These are phyloP conservation scores for Camelina hispida DNA, from an alignment of 345 rosid genomes.

Conservation along the genomic window DNA sequence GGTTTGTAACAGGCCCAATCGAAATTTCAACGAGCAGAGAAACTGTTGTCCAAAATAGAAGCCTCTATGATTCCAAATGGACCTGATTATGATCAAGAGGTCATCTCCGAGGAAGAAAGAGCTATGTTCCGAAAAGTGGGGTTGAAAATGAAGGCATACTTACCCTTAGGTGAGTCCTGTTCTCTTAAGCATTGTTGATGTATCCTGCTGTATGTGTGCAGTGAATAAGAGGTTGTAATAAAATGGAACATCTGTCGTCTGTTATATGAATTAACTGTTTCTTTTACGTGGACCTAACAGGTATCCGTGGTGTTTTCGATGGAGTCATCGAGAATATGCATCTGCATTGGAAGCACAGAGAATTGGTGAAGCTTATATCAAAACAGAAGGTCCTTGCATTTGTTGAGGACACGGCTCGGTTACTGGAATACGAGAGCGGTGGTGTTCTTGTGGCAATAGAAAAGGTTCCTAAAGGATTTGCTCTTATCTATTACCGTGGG, in stretches of 20 bases:
- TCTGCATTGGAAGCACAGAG: conserved; percentile 98
- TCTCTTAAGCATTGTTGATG: conserved; percentile 7
- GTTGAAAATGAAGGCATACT: conserved; percentile 89
- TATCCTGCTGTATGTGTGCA: neutral
- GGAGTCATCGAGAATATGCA: conserved; percentile 99
- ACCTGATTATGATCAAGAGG: conserved; percentile 99
- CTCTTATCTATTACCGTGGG: conserved; percentile 89
- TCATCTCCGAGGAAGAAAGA: conserved; percentile 91
- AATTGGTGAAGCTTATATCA: conserved; percentile 91
- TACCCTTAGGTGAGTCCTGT: conserved; percentile 73
- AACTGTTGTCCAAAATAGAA: conserved; percentile 82
- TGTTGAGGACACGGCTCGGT: conserved; percentile 92
- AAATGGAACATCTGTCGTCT: conserved; percentile 19
- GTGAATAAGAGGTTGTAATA: neutral
- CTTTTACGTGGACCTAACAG: conserved; percentile 45
- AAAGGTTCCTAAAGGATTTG: conserved; percentile 92
- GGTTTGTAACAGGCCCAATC: conserved; percentile 71
- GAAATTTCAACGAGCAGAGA: conserved; percentile 90
- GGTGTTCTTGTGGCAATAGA: conserved; percentile 95
- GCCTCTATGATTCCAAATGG: conserved; percentile 91
- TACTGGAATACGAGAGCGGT: conserved; percentile 94
- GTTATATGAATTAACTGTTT: conserved; percentile 17
- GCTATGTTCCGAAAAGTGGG: conserved; percentile 92
- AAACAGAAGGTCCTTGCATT: conserved; percentile 90
- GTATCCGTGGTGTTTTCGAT: conserved; percentile 98